A percentile compares a stretch with the other conserved stretches of the same genome.
Conservation (phyloP, 2,329 filamentous ascomycete species). For the Colletotrichum tanaceti region DNA sequence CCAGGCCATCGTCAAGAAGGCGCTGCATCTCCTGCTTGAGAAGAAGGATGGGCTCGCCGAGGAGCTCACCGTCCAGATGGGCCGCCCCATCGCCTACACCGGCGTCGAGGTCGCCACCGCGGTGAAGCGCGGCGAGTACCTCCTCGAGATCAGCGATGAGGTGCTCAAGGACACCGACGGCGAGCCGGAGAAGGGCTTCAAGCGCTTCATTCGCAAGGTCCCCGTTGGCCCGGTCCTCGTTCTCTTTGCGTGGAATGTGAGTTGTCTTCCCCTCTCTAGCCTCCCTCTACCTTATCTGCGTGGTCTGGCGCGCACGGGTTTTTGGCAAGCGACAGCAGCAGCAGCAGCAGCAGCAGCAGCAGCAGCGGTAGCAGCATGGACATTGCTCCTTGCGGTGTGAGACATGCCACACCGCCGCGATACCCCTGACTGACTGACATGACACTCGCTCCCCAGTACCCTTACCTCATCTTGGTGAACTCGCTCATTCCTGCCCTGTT, state of each 20-base stretch:
- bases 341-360: no score
- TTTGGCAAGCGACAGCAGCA: no score
- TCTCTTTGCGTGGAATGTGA: conserved; percentile 95
- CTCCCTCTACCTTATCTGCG: neutral
- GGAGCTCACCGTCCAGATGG: conserved; percentile 95
- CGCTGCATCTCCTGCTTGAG: conserved; percentile 75
- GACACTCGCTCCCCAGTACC: conserved; percentile 71
- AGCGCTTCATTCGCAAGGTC: conserved; percentile 87
- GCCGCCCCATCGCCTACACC: conserved; percentile 88
- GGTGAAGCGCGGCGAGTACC: conserved; percentile 84
- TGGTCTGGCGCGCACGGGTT: neutral
- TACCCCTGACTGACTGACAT: conserved; percentile 34
- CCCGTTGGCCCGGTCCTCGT: conserved; percentile 89
- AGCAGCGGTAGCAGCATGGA: neutral
- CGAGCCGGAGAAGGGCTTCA: conserved; percentile 88
- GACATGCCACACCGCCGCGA: conserved; percentile 7
- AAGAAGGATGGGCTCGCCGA: conserved; percentile 83
- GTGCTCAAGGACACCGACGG: conserved; percentile 83
- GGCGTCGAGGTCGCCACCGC: conserved; percentile 87
- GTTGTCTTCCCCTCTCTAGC: conserved; percentile 50
- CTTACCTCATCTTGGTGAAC: conserved; percentile 93
- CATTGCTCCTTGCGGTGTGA: neutral
- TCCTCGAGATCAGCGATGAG: conserved; percentile 85
- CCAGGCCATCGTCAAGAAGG: conserved; percentile 83
- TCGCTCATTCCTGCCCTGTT: conserved; percentile 92